These are phyloP conservation scores for Physcia stellaris DNA, from an alignment of 495 filamentous ascomycete genomes.

Conservation along the genomic window DNA sequence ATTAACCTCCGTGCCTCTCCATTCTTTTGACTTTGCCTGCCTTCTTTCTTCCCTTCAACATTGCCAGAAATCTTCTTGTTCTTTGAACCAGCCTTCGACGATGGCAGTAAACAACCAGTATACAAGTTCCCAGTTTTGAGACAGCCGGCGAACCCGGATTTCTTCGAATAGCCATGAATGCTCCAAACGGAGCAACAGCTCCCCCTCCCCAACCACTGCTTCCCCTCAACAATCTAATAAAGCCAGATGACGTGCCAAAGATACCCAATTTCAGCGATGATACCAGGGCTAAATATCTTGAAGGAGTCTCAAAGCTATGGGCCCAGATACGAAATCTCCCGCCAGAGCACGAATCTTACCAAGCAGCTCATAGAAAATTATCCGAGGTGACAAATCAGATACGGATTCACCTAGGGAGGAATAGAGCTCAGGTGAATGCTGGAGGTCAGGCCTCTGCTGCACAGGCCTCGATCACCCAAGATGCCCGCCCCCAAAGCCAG, in stretches of 20 bases:
- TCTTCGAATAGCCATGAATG: neutral
- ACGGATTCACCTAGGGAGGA: slow-evolving; percentile 1
- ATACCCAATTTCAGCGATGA: slow-evolving; percentile 38
- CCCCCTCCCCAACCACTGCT: slow-evolving; percentile 4
- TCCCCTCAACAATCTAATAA: slow-evolving; percentile 23
- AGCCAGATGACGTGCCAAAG: slow-evolving; percentile 38
- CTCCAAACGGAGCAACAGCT: neutral
- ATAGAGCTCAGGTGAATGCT: too few relatives aligned
- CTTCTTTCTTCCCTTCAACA: too few relatives aligned
- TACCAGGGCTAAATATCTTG: slow-evolving; percentile 53
- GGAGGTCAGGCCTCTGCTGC: too few relatives aligned
- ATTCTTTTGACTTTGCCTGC: too few relatives aligned
- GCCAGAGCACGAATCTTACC: slow-evolving; percentile 40
- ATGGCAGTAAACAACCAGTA: too few relatives aligned
- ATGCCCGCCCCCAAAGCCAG: too few relatives aligned
- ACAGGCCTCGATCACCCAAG: too few relatives aligned
- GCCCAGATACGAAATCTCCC: slow-evolving; percentile 43
- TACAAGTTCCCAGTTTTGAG: too few relatives aligned
- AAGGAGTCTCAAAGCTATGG: slow-evolving; percentile 48
- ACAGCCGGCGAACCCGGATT: too few relatives aligned
- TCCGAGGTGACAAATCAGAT: slow-evolving; percentile 39
- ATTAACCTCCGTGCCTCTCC: too few relatives aligned
- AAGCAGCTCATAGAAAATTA: slow-evolving; percentile 49
- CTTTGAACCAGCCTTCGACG: too few relatives aligned
- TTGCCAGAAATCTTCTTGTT: too few relatives aligned